Base-by-base conservation (phyloP, 495 filamentous ascomycete genomes). In the Penicillium bialowiezense region DNA sequence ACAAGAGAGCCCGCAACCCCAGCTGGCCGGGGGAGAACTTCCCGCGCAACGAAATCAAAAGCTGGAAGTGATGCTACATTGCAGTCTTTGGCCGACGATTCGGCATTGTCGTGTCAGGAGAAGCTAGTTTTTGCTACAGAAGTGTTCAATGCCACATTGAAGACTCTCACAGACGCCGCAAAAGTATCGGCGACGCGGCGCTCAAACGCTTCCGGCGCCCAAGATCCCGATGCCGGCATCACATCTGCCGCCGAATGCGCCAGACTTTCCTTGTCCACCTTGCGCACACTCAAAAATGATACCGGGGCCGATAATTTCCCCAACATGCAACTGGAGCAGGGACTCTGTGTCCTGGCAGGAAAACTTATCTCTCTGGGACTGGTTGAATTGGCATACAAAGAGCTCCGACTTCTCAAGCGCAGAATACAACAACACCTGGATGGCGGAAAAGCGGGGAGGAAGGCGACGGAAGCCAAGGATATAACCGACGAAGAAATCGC, bases 291-390 rank as follows among this genome's bases (percentile, higher is more conserved):
- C 17, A 79, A 88, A 47, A 62, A 56, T 68, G 55, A 76, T 51
- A 69, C 71, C 28, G 42, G 84, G 31, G 71, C 82, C 36, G 58
- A 64, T 67, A 50, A 69, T 54, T 63, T 81, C 13, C 81, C 84
- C 7, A 79, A 76, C 29, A 70, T 92, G 41, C 91, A 97, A 53
- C 71, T 95, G 3, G 92, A 97, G 59, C 84, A 83, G 48, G 93
- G 89, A 6, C 87, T 90, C 67, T 87, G 88, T 35, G 82, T 86
- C 7, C 72, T 98, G 33, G 72, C 87, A 19, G 81, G 79, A 33
- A 91, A 85, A 54, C 67, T 95, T 14, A 74, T 95, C 6, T 77
- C 80, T 1, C 67, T 95, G 38, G 85, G 84, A 12, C 63, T 95
- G 47, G 82, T 89, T 45, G 85, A 89, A 13, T 65, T 86, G 47